Conservation (phyloP, 305 asterid genomes). For the Solanum hybrid region DNA sequence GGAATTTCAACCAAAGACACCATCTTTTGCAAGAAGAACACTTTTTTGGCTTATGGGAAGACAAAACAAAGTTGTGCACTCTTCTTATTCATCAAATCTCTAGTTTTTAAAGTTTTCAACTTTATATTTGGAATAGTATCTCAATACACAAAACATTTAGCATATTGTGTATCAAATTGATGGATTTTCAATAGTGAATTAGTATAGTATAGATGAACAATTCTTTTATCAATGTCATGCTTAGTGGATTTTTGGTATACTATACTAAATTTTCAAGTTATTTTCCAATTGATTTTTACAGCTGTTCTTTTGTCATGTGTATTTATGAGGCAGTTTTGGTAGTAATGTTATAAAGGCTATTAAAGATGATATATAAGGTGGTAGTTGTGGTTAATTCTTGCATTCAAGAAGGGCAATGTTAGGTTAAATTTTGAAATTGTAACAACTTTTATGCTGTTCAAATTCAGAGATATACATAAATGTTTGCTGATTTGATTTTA, state of each 20-base stretch:
- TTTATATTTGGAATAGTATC: background rate
- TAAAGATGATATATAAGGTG: background rate
- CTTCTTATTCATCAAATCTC: conserved; percentile 37
- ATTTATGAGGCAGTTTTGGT: background rate
- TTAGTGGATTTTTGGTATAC: background rate
- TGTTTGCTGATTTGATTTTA: background rate
- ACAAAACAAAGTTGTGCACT: conserved; percentile 65
- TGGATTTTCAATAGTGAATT: background rate
- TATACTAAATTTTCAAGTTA: background rate
- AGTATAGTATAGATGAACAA: background rate
- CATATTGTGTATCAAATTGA: background rate
- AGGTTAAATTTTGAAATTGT: background rate
- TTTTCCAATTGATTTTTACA: background rate
- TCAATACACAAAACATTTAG: background rate
- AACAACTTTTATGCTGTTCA: background rate
- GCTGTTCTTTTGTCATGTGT: background rate
- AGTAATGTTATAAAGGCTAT: background rate
- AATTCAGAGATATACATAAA: background rate
- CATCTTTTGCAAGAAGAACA: conserved; percentile 75
- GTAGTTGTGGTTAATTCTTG: background rate
- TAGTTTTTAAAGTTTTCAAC: conserved; percentile 8
- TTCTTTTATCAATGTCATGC: background rate
- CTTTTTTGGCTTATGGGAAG: conserved; percentile 73
- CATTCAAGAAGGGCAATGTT: background rate
- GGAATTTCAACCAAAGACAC: conserved; percentile 52